These are phyloP conservation scores for Fusarium sambucinum DNA, from an alignment of 2,329 filamentous ascomycete genomes.

Conservation along the genomic window DNA sequence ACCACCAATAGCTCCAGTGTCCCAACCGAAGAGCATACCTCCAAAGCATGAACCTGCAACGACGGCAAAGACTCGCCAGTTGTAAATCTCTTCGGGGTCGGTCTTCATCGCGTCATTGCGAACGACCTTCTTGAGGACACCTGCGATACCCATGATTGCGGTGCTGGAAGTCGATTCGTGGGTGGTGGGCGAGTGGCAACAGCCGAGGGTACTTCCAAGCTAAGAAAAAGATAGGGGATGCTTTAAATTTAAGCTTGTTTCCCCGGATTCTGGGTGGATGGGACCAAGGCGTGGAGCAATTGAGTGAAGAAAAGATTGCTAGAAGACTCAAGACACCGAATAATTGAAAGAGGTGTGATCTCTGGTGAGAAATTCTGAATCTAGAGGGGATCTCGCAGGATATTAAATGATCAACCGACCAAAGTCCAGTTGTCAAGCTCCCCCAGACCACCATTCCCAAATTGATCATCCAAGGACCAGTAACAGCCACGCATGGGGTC, in stretches of 20 bases:
- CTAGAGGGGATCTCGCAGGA: conserved; percentile 37
- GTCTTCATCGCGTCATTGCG: conserved; percentile 78
- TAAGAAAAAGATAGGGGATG: conserved; percentile 12
- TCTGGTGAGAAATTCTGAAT: conserved; percentile 17
- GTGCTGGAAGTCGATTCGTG: conserved; percentile 14
- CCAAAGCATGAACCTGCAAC: conserved; percentile 76
- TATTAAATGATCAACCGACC: conserved; percentile 44
- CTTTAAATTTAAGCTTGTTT: conserved; percentile 43
- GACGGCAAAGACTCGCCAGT: conserved; percentile 75
- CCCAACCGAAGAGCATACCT: conserved; percentile 66
- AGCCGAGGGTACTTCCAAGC: conserved; percentile 10
- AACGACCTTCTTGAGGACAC: conserved; percentile 67
- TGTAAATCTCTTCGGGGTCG: conserved; percentile 76
- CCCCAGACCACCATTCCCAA: conserved; percentile 36
- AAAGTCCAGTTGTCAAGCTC: conserved; percentile 25
- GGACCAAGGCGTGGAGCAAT: conserved; percentile 21
- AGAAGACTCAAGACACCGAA: conserved; percentile 21
- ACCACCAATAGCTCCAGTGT: conserved; percentile 75
- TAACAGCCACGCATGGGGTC: conserved; percentile 35
- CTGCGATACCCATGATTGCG: conserved; percentile 55
- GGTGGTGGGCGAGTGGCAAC: conserved; percentile 11
- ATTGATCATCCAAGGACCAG: conserved; percentile 27
- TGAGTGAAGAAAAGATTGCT: conserved; percentile 11
- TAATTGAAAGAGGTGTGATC: conserved; percentile 27
- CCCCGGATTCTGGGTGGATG: conserved; percentile 21